Evolutionary conservation across 148 eudicot genomes (phyloP).

Genomic region (Salicornia ramosissima): DNA sequence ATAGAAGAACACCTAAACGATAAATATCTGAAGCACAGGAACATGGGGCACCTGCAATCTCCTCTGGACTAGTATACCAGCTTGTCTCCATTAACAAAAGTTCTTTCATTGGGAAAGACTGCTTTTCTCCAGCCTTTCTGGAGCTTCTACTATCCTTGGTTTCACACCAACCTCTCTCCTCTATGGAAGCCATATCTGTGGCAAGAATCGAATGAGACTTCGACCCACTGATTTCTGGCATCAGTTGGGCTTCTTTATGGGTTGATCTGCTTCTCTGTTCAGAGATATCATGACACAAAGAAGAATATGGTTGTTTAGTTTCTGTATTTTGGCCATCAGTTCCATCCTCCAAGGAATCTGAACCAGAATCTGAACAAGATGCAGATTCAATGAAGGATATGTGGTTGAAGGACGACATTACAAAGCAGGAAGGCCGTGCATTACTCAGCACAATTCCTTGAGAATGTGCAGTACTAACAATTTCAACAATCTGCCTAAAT

Average conservation of each 20-base stretch:
- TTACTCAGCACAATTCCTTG: conserved; percentile 79
- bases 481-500: conserved; percentile 77
- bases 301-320: conserved; percentile 40
- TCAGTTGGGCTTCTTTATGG: conserved; percentile 19
- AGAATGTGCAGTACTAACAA: conserved; percentile 74
- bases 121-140: conserved; percentile 53
- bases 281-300: conserved; percentile 20
- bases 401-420: conserved; percentile 81
- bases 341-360: conserved; percentile 74
- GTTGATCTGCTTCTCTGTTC: conserved; percentile 25
- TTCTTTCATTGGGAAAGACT: conserved; percentile 75
- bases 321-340: conserved; percentile 38
- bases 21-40: conserved; percentile 92
- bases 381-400: conserved; percentile 96
- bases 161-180: conserved; percentile 20
- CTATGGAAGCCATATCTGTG: conserved; percentile 23
- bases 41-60: conserved; percentile 65
- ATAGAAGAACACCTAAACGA: conserved; percentile 89
- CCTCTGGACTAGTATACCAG: conserved; percentile 95
- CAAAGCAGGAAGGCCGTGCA: conserved; percentile 84
- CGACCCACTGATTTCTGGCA: conserved; percentile 44
- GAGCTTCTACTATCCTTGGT: conserved; percentile 29
- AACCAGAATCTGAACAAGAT: conserved; percentile 82
- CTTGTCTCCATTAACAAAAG: conserved; percentile 71
- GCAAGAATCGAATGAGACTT: conserved; percentile 36